These are phyloP conservation scores for Phalaenopsis aphrodite DNA, from an alignment of 106 monocot genomes.

Conservation along the genomic window DNA sequence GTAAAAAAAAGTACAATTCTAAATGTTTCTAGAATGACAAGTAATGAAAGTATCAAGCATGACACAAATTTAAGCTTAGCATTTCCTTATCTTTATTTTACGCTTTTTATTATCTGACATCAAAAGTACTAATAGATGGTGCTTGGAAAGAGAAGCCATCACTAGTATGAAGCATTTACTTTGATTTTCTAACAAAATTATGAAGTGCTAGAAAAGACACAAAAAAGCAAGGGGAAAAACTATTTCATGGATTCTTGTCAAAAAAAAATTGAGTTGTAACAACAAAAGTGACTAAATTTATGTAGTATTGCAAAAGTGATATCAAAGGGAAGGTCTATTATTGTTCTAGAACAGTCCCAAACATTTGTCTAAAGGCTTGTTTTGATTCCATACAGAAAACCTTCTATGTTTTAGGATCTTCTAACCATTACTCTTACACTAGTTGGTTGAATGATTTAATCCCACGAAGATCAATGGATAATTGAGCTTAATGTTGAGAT, in stretches of 20 bases:
- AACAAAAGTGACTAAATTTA: background rate
- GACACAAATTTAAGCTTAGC: too few relatives aligned
- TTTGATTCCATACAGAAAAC: background rate
- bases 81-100: too few relatives aligned
- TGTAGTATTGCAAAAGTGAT: background rate
- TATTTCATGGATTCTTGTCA: background rate
- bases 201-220: background rate
- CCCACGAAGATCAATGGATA: background rate
- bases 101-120: too few relatives aligned
- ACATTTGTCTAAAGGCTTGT: background rate
- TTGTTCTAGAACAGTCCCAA: background rate
- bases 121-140: too few relatives aligned
- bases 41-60: too few relatives aligned
- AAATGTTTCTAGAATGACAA: too few relatives aligned
- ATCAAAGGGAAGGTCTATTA: background rate
- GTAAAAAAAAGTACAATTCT: too few relatives aligned
- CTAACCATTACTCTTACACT: background rate
- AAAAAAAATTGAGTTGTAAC: background rate
- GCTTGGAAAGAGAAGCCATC: too few relatives aligned
- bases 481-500: background rate
- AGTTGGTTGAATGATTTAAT: background rate
- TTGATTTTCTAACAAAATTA: too few relatives aligned
- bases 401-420: background rate
- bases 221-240: background rate
- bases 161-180: too few relatives aligned